phyloP scores from a whole-genome alignment of 148 eudicot genomes.

The Arbutus unedo region DNA sequence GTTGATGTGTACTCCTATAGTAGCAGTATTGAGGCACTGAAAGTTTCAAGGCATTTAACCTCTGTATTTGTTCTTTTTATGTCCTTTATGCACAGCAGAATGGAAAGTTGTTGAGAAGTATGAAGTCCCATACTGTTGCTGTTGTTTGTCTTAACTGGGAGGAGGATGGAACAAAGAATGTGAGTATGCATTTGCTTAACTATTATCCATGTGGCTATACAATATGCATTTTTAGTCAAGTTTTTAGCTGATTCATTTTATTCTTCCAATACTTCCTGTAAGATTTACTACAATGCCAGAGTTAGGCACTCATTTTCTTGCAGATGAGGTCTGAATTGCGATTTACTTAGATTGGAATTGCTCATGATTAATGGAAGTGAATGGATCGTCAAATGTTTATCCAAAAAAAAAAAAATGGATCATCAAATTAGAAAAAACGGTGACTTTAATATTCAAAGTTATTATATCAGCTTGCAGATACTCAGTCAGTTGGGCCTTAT shows the following conservation, averaged over 20 bases:
- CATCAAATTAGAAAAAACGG: not conserved
- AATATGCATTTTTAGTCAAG: not conserved
- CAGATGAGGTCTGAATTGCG: not conserved
- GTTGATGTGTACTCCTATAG: not conserved
- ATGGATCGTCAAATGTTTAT: not conserved
- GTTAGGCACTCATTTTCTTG: not conserved
- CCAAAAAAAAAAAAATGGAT: too few species aligned
- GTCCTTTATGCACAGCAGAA: constrained; percentile 44
- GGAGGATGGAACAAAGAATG: constrained; percentile 55
- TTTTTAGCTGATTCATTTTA: not conserved
- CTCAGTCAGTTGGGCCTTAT: not conserved
- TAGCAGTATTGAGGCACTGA: not conserved
- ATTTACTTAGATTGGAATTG: not conserved
- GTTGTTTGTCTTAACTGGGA: constrained; percentile 91
- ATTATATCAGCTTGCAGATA: constrained; percentile 4
- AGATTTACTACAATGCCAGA: not conserved
- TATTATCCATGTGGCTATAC: not conserved
- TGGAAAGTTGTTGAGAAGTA: constrained; percentile 77
- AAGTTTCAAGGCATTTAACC: not conserved
- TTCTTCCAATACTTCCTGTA: not conserved
- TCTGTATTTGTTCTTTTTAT: not conserved
- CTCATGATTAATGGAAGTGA: not conserved
- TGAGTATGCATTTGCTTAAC: constrained; percentile 28
- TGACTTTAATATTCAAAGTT: not conserved
- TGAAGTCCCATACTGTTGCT: constrained; percentile 68